These are phyloP conservation scores for Podospora comata DNA, from an alignment of 495 filamentous ascomycete genomes.

Conservation along the genomic window DNA sequence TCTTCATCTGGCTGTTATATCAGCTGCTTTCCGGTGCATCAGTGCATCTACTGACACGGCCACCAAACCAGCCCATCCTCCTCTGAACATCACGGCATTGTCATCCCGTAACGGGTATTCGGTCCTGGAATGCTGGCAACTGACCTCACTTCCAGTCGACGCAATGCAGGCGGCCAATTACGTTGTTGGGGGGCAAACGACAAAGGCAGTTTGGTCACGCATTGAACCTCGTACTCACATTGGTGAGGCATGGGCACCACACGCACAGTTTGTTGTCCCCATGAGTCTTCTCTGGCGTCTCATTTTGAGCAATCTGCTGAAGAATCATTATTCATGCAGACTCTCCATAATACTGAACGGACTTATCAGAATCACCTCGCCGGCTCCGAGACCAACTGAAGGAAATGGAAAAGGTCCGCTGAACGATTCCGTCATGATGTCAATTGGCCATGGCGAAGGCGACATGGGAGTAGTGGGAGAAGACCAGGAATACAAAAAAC, in stretches of 20 bases:
- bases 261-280: conserved; percentile 23
- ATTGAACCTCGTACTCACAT: conserved; percentile 26
- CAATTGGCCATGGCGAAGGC: not conserved
- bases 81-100: conserved; percentile 30
- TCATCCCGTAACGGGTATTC: conserved; percentile 31
- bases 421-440: conserved; percentile 1
- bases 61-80: not conserved
- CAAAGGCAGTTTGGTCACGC: conserved; percentile 27
- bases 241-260: conserved; percentile 33
- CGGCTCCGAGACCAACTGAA: conserved; percentile 18
- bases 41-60: not conserved
- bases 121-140: conserved; percentile 32
- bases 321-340: conserved; percentile 10
- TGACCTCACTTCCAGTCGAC: conserved; percentile 23
- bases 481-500: conserved; percentile 5
- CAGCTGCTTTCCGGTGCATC: not conserved
- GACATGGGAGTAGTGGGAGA: not conserved
- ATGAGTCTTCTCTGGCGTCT: not conserved
- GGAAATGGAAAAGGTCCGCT: not conserved
- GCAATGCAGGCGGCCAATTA: conserved; percentile 32
- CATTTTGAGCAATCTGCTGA: not conserved
- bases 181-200: conserved; percentile 27
- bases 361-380: conserved; percentile 31
- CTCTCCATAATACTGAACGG: conserved; percentile 31
- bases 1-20: no score